Evolutionary conservation across 2,329 filamentous ascomycete genomes (phyloP), one percentile per base, ranked within the genome.

Genomic region (Fusarium paranaense): DNA sequence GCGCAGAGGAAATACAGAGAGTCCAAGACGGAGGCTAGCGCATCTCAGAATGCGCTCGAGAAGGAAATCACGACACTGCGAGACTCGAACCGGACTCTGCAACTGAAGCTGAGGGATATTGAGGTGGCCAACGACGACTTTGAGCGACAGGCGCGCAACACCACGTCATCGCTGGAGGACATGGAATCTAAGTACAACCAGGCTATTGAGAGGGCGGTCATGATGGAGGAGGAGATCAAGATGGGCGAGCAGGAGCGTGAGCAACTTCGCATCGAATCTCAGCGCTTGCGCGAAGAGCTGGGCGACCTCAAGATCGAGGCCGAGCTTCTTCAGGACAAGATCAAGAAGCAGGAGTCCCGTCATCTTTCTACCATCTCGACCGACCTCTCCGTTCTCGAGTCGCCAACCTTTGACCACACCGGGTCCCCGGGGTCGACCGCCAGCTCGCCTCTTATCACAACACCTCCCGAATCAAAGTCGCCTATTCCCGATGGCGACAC

Each of bases 61-160:
- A 98, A 98, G 84, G 97, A 99, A 83, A 95, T 99, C 78, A 99
- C 97, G 8, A 93, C 90, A 10, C 88, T 99, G 78, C 93, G 97
- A 80, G 95, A 99, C 75, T 83, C 91, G 58, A 97, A 95, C 82
- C 89, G 97, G 74, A 92, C 92, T 5, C 85, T 98, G 70, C 93
- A 97, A 79, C 87, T 98, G 72, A 94, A 90, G 83, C 86, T 99
- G 67, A 92, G 97, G 76, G 97, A 99, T 82, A 98, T 96, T 78
- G 97, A 99, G 84, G 97, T 99, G 64, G 95, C 94, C 81, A 99
- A 98, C 85, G 97, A 99, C 87, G 97, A 99, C 83, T 98, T 96
- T 81, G 97, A 99, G 86, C 92, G 95, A 75, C 96, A 98, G 85
- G 96, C 97, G 76, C 92, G 97, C 78, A 97, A 98, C 83, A 98